Evolutionary conservation across 1,284 basidiomycete genomes (phyloP).

Genomic region (Anthracocystis panici-leucophaei): DNA sequence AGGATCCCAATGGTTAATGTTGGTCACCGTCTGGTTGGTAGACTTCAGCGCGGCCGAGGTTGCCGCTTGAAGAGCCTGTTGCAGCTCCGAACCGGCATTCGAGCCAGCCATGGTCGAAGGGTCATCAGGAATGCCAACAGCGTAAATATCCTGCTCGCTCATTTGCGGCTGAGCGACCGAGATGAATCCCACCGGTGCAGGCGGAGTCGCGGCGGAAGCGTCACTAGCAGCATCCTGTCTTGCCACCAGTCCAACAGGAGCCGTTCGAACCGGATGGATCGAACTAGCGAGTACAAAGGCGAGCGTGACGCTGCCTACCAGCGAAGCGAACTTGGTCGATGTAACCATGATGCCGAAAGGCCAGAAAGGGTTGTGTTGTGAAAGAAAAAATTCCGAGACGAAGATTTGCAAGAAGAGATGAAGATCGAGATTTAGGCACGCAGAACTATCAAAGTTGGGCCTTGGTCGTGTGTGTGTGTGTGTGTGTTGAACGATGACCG

Average conservation of each 20-base stretch:
- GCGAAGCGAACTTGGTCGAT: slow-evolving; percentile 39
- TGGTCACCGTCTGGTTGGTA: slow-evolving; percentile 12
- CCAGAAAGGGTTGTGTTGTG: not conserved
- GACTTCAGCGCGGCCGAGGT: slow-evolving; percentile 12
- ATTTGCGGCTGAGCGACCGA: slow-evolving; percentile 43
- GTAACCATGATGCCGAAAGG: slow-evolving; percentile 19
- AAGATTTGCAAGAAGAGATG: slow-evolving; percentile 3
- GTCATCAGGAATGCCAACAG: slow-evolving; percentile 26
- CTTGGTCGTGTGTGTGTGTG: not conserved
- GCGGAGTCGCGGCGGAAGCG: not conserved
- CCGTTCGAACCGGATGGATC: slow-evolving; percentile 28
- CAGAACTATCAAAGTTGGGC: slow-evolving; percentile 38
- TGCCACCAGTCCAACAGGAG: slow-evolving; percentile 19
- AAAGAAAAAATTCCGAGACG: not conserved
- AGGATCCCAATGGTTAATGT: slow-evolving; percentile 28
- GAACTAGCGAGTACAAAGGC: slow-evolving; percentile 37
- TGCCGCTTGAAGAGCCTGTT: slow-evolving; percentile 24
- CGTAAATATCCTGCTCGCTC: slow-evolving; percentile 43
- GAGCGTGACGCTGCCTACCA: slow-evolving; percentile 33
- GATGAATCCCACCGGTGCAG: slow-evolving; percentile 30
- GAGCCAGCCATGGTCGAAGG: not conserved
- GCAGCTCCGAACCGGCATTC: not conserved
- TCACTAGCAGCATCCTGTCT: slow-evolving; percentile 16
- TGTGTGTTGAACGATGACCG: slow-evolving; percentile 10
- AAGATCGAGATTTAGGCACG: slow-evolving; percentile 1